Base-by-base conservation (phyloP, 371 early-diverging fungal species). In the Sporodiniella umbellata region DNA sequence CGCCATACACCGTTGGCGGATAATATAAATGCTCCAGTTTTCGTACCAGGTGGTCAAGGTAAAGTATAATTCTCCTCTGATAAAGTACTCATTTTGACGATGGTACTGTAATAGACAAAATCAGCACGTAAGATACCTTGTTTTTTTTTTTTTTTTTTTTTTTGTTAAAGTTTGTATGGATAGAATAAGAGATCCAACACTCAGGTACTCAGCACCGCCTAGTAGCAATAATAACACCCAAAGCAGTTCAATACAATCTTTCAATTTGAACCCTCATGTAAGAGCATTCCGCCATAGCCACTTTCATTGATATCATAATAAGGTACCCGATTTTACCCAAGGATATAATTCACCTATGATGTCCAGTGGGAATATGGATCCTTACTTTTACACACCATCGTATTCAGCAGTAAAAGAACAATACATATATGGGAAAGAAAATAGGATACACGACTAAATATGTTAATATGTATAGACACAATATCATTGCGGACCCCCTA, bases 401-500 rank as follows among this genome's bases (percentile, higher is more conserved):
- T 21, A 33, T 23, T 40, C 40, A 40, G 21, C 21, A 22, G 40
- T 40, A 40, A 40, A 40, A 17, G 10, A 6, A 21, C 5, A 17
- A 19, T 6, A 19, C 8, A 18, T 19, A 18, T 6, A 18, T 8
- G 8, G 15, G 19, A 21, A 21, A 39, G 21, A 19, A 37, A 17
- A 37, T 8, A 37, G 2, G 11, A 37, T 12, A 7, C 14, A 19
- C 10, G 40, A 15, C 45, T n/a, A 40, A 40, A 39, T 18, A 48
- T 47, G 3, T 21, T 11, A 1, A 35, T 1, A 12, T 53, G 17
- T 51, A 33, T 58, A 85, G 82, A 71, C 87, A 10, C 87, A 86
- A 56, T 88, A 92, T 53, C 94, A 94, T 62, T 56, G 88, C 39
- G 89, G 86, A 65, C 76, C 79, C 21, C 68, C 86, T 4, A 77